Base-by-base conservation (phyloP, 192 early-diverging fungal genomes). In the Linnemannia schmuckeri region DNA sequence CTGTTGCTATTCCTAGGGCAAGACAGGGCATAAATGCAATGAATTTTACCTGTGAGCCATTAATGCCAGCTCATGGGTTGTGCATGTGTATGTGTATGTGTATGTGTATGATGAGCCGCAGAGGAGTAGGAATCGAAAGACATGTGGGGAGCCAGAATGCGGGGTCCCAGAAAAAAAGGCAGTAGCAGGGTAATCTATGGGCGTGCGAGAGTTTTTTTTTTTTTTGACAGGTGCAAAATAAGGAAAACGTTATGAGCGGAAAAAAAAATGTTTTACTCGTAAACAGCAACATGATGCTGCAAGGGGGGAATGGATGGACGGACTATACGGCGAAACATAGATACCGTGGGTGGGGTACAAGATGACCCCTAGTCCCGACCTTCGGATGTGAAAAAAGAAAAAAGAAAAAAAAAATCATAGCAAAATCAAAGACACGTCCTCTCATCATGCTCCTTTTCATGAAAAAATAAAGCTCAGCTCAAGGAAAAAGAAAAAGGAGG, bases 1-100 rank as follows among this genome's bases (percentile, higher is more conserved):
- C 17, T 10, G 12, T 52, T 20, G 49, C 49, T 52, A 15, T 33
- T 66, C 61, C 61, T 66, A 66, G 30, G 27, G 61, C 30, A 33
- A 66, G 61, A 33, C 61, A 66, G 30, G 61, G 61, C 55, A 57
- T 57, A 66, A 30, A 66, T 66, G 61, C 61, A 66, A 66, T 66
- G 10, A 66, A 15, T 8, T 33, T 33, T 12, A 27, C 61, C 30
- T 66, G 61, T 66, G 61, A 66, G 61, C 61, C 61, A 30, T 30
- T 33, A 66, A 30, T 27, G 27, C 27, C 13, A 13, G 61, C 24
- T 3, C 8, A 66, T 12, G 27, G 12, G 27, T 30, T 66, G 30
- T 35, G 13, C 10, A 66, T 66, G 61, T 33, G 61, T 1, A 12
- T 66, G 61, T 33, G 61, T 1, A 12, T 61, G n/a, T 6, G 24